phyloP scores from a whole-genome alignment of 2,329 filamentous ascomycete genomes.

The Bipolaris cookei region DNA sequence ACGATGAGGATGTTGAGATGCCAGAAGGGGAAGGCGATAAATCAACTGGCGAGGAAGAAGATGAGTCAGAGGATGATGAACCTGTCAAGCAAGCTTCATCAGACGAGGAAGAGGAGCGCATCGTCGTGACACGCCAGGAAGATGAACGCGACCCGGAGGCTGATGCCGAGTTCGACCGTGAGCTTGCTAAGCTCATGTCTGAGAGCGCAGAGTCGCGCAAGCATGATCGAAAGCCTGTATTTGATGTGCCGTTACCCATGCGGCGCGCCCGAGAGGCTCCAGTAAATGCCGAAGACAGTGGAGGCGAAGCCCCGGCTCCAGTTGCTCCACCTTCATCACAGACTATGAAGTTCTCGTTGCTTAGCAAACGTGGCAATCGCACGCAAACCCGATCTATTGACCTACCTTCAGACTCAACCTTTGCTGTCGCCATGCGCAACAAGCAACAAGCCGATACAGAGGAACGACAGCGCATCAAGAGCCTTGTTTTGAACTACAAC shows the following conservation, averaged over 20 bases:
- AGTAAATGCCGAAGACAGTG: slow-evolving; percentile 50
- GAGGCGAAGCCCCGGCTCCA: slow-evolving; percentile 49
- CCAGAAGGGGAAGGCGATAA: slow-evolving; percentile 62
- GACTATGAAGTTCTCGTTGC: slow-evolving; percentile 95
- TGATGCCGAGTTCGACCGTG: slow-evolving; percentile 96
- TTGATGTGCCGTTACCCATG: slow-evolving; percentile 97
- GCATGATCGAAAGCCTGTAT: slow-evolving; percentile 91
- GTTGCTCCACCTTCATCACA: slow-evolving; percentile 43
- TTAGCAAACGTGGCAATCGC: slow-evolving; percentile 95
- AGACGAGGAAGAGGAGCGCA: slow-evolving; percentile 81
- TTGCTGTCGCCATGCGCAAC: slow-evolving; percentile 93
- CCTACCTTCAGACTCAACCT: slow-evolving; percentile 86
- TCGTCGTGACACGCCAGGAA: slow-evolving; percentile 88
- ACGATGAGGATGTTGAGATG: slow-evolving; percentile 51
- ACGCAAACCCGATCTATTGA: slow-evolving; percentile 95
- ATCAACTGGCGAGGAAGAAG: slow-evolving; percentile 60
- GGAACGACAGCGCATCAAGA: slow-evolving; percentile 98
- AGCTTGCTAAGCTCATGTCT: slow-evolving; percentile 98
- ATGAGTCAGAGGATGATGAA: slow-evolving; percentile 58
- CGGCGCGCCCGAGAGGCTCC: slow-evolving; percentile 68
- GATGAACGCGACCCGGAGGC: slow-evolving; percentile 90
- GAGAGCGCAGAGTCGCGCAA: slow-evolving; percentile 96
- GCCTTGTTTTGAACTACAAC: slow-evolving; percentile 86
- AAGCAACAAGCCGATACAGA: slow-evolving; percentile 95
- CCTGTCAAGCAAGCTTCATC: slow-evolving; percentile 61